These are phyloP conservation scores for Eucalyptus lansdowneana DNA, from an alignment of 345 rosid genomes.

Conservation along the genomic window DNA sequence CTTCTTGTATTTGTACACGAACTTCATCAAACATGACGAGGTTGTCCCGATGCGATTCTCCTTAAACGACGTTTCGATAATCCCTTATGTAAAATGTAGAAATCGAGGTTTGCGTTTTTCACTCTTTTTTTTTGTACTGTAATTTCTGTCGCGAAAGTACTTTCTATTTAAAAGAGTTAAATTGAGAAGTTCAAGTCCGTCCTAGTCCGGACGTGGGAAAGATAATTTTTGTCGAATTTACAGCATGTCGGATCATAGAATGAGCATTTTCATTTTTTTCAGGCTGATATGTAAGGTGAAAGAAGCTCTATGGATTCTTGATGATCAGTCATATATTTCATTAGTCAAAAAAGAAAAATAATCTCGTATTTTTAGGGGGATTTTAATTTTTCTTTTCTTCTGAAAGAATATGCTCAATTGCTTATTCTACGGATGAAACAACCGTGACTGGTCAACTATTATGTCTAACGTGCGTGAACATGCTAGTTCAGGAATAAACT, in stretches of 20 bases:
- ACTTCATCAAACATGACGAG: not conserved
- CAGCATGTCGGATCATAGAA: not conserved
- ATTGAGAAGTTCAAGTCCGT: not conserved
- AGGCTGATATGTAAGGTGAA: not conserved
- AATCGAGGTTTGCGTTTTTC: not conserved
- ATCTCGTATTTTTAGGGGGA: not conserved
- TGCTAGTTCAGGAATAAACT: not conserved
- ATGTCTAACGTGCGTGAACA: not conserved
- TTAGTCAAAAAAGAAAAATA: not conserved
- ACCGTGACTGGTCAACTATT: not conserved
- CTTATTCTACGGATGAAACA: not conserved
- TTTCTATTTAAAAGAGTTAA: not conserved
- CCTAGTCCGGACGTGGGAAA: not conserved
- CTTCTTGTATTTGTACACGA: not conserved
- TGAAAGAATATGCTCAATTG: not conserved
- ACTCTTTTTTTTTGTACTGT: not conserved
- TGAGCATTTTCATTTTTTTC: not conserved
- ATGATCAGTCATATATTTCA: not conserved
- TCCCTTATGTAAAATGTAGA: not conserved
- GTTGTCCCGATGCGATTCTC: not conserved
- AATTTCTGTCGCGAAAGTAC: not conserved
- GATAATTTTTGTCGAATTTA: not conserved
- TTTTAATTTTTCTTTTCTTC: not conserved
- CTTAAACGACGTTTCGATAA: not conserved
- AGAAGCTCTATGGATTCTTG: not conserved